Evolutionary conservation across 1,284 basidiomycete species (phyloP).

Genomic region (Meira miltonrushii): DNA sequence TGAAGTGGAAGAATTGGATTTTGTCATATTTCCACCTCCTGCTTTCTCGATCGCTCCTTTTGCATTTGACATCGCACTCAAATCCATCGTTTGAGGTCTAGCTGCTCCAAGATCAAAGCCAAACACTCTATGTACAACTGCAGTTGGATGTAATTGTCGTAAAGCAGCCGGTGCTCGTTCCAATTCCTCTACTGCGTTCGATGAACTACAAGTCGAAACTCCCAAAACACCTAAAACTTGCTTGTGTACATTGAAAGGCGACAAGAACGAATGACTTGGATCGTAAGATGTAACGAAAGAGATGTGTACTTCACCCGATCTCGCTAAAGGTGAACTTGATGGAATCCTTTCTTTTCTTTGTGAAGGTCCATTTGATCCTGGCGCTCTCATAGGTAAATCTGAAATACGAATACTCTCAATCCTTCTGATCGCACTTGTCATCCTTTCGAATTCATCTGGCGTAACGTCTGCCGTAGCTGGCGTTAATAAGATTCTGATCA

Average conservation of each 20-base stretch:
- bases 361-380: conserved; percentile 7
- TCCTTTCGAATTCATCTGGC: conserved; percentile 37
- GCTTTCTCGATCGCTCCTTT: conserved; percentile 19
- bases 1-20: not conserved
- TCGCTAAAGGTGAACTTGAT: conserved; percentile 22
- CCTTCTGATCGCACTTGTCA: conserved; percentile 34
- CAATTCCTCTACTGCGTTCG: conserved; percentile 21
- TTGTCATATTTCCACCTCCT: not conserved
- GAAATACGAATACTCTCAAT: conserved; percentile 36
- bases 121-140: conserved; percentile 44
- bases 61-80: conserved; percentile 29
- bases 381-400: conserved; percentile 27
- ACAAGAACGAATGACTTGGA: conserved; percentile 42
- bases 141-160: conserved; percentile 37
- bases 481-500: conserved; percentile 42
- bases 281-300: conserved; percentile 48
- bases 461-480: conserved; percentile 34
- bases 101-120: conserved; percentile 40
- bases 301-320: conserved; percentile 45
- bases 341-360: not conserved
- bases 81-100: conserved; percentile 29
- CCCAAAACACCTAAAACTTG: conserved; percentile 48
- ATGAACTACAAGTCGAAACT: conserved; percentile 23
- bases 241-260: conserved; percentile 45
- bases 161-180: conserved; percentile 31